Evolutionary conservation across 176 grass and related monocot genomes (phyloP), one percentile per base, ranked within the genome.

Genomic region (Carex littledalei): DNA sequence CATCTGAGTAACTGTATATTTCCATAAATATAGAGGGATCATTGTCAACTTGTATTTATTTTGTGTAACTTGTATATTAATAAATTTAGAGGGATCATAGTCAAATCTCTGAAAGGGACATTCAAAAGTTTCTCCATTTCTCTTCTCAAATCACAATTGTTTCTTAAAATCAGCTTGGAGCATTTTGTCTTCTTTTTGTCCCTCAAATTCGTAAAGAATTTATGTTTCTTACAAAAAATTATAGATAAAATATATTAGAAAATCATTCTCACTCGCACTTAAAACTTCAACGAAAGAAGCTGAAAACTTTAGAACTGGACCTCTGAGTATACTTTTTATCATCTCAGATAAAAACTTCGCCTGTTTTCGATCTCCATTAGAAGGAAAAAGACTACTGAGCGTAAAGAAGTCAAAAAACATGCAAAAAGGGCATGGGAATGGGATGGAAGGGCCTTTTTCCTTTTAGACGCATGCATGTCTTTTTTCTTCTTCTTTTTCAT

Each of bases 381-480:
- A 16, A 77, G 72, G 11, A 54, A 12, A 73, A 74, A 67, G 64
- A 22, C 73, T 57, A 18, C 24, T 78, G 52, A 78, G 18, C 24
- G 14, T 78, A 9, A 81, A 47, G 58, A 45, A 81, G 59, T 58
- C 10, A 62, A 81, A 80, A 47, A 47, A 62, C 43, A 81, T 63
- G 26, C 35, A 62, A 20, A 81, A 64, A 63, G 31, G 49, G 20
- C 24, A 18, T 29, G 79, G 1, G 3, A 17, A 63, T 15, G 20
- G n/a, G 22, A 37, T 54, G 79, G 3, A 3, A 16, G 26, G 17
- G 7, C 57, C 57, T 21, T 81, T 81, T 81, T 64, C 58, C 55
- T 81, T 53, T 81, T 32, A 81, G 39, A 8, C 79, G 58, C 55
- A 81, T 65, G 79, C 79, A 63, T 64, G 55, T 61, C 79, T 81